Percentiles rank a stretch among this genome's conserved stretches.
Evolutionary conservation across 768 basidiomycete species (phyloP).

Genomic region (Kockovaella imperatae): DNA sequence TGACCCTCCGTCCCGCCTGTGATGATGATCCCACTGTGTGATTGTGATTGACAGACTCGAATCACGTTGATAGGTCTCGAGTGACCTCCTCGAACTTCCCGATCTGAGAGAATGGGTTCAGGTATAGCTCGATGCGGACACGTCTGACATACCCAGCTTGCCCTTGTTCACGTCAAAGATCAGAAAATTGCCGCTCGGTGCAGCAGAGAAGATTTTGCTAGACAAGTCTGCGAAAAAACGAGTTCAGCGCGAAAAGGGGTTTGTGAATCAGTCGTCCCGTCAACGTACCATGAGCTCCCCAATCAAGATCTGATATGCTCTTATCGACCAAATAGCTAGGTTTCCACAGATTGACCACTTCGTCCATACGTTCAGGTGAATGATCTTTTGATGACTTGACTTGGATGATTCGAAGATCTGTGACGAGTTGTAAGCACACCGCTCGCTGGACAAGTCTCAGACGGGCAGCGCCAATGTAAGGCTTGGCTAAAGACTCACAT

Average conservation of each 20-base stretch:
- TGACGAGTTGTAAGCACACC: not conserved
- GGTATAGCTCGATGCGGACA: not conserved
- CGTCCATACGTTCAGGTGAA: constrained; percentile 18
- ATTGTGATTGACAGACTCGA: constrained; percentile 21
- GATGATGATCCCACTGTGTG: constrained; percentile 31
- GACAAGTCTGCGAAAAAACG: constrained; percentile 37
- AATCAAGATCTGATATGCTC: constrained; percentile 39
- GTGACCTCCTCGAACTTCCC: constrained; percentile 30
- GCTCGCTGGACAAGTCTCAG: not conserved
- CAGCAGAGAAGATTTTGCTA: constrained; percentile 37
- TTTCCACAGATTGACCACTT: constrained; percentile 41
- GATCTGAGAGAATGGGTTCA: constrained; percentile 16
- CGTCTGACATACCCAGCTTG: constrained; percentile 21
- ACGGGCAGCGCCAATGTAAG: not conserved
- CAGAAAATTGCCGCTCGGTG: constrained; percentile 38
- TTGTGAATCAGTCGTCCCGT: too few relatives aligned
- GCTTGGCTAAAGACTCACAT: constrained; percentile 11
- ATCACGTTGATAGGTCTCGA: constrained; percentile 35
- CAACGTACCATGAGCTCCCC: constrained; percentile 39
- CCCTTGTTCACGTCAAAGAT: constrained; percentile 37
- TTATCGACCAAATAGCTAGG: constrained; percentile 30
- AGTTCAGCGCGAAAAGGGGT: too few relatives aligned
- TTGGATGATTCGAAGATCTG: constrained; percentile 31
- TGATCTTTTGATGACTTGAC: constrained; percentile 6
- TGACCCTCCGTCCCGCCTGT: constrained; percentile 40